Base-by-base conservation (phyloP, 1,284 basidiomycete species). In the Melanopsichium pennsylvanicum region DNA sequence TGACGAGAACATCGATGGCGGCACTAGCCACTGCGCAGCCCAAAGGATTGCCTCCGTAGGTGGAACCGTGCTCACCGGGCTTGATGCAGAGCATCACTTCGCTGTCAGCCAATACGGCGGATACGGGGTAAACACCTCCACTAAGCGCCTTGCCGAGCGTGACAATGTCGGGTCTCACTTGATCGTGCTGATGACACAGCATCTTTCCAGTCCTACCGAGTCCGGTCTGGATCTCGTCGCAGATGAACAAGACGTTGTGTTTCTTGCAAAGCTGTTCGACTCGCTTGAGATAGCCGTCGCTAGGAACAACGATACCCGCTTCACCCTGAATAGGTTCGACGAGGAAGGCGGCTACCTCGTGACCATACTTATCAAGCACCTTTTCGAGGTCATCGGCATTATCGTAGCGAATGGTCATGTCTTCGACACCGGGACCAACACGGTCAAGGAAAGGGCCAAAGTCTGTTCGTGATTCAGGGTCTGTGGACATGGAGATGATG, bases 271-370 rank as follows among this genome's bases (percentile, higher is more conserved):
- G 85, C 62, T 87, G 88, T 50, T 89, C 88, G 19, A 89, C 89
- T 66, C 87, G 83, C 29, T 86, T 81, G 37, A 98, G 86, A 83
- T 98, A 98, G 7, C 93, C 93, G 22, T 87, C 85, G n/a, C 89
- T 88, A 0, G 95, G 95, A 13, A 98, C 90, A 50, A 95, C 88
- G 75, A 97, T 95, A 19, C 93, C 95, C 10, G 95, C 95, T 84
- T 98, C 95, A 27, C 95, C 95, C 82, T 98, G 96, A 74, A 98
- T 97, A 5, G 95, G 95, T 83, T 98, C 95, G 8, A 98, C 87
- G 57, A 98, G 86, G 84, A 98, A 94, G 1, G 92, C 95, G 10
- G 93, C 94, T 25, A 92, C 88, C 69, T 91, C 86, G 67, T 90
- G 83, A 19, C 95, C 93, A 81, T 93, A 86, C 50, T 89, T 83